A percentile compares a stretch with the other conserved stretches of the same genome.
Conservation (phyloP, 1,139 yeast species). For the Blastobotrys indianensis region DNA sequence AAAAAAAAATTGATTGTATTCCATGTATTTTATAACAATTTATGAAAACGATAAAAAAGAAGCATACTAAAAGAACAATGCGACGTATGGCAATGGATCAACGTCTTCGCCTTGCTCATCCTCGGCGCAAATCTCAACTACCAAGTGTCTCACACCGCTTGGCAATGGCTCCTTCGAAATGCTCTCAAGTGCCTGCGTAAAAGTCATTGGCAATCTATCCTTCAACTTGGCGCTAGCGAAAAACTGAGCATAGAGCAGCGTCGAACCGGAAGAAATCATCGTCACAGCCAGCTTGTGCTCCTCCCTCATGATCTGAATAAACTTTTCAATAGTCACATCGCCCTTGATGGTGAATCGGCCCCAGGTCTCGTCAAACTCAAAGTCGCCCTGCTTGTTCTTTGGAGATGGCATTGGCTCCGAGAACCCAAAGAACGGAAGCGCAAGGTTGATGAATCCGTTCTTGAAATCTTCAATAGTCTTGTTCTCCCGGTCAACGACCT, state of each 20-base stretch:
- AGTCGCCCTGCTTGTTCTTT: conserved; percentile 64
- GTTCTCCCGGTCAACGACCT: conserved; percentile 67
- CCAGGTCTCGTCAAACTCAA: conserved; percentile 86
- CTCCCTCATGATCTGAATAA: conserved; percentile 68
- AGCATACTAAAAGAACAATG: conserved; percentile 25
- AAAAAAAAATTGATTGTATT: background rate
- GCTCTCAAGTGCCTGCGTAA: conserved; percentile 69
- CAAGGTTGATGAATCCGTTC: conserved; percentile 90
- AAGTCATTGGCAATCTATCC: conserved; percentile 62
- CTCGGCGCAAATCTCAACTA: conserved; percentile 88
- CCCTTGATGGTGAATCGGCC: conserved; percentile 83
- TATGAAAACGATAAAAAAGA: too few species aligned
- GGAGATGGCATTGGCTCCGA: conserved; percentile 91
- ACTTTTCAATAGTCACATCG: conserved; percentile 67
- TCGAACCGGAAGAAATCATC: conserved; percentile 89
- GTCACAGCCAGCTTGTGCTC: conserved; percentile 81
- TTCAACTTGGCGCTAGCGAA: conserved; percentile 86
- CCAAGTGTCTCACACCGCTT: conserved; percentile 65
- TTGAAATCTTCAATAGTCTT: conserved; percentile 79
- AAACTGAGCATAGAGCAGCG: conserved; percentile 85
- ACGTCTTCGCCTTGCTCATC: conserved; percentile 92
- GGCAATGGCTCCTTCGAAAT: conserved; percentile 83
- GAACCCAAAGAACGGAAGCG: conserved; percentile 93
- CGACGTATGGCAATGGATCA: conserved; percentile 80
- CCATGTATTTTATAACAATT: too few species aligned